Conservation (phyloP, 2,329 filamentous ascomycete species). For the Rutstroemia sp. region DNA sequence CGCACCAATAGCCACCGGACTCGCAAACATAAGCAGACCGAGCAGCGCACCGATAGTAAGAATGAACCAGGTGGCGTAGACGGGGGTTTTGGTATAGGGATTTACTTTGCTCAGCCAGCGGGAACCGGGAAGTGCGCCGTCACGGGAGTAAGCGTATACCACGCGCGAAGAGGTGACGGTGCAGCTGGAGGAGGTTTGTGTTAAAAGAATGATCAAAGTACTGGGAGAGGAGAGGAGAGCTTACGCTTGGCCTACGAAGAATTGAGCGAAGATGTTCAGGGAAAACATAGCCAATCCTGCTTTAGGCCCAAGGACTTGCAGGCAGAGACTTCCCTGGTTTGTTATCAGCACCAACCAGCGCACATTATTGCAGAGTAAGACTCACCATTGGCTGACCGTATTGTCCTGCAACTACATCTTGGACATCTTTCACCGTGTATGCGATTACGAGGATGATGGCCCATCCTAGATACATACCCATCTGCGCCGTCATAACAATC, state of each 20-base stretch:
- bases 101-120: slow-evolving; percentile 54
- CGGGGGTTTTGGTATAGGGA: slow-evolving; percentile 52
- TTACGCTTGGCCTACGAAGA: slow-evolving; percentile 63
- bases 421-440: slow-evolving; percentile 62
- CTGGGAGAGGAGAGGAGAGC: neutral
- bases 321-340: slow-evolving; percentile 42
- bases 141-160: slow-evolving; percentile 66
- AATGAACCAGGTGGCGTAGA: slow-evolving; percentile 66
- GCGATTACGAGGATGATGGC: slow-evolving; percentile 57
- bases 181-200: neutral
- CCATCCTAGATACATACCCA: slow-evolving; percentile 54
- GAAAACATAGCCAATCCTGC: slow-evolving; percentile 54
- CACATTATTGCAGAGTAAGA: no score
- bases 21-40: slow-evolving; percentile 58
- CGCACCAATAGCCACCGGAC: slow-evolving; percentile 54
- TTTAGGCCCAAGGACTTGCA: slow-evolving; percentile 55
- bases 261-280: slow-evolving; percentile 61
- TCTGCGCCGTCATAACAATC: slow-evolving; percentile 53
- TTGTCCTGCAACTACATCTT: slow-evolving; percentile 48
- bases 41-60: slow-evolving; percentile 49
- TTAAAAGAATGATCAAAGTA: no score
- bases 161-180: slow-evolving; percentile 54
- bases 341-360: slow-evolving; percentile 20
- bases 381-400: slow-evolving; percentile 61
- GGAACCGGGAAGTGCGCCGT: slow-evolving; percentile 60